A percentile compares a stretch with the other conserved stretches of the same genome.
Evolutionary conservation across 129 eudicot genomes (phyloP).

Genomic region (Smallanthus sonchifolius): DNA sequence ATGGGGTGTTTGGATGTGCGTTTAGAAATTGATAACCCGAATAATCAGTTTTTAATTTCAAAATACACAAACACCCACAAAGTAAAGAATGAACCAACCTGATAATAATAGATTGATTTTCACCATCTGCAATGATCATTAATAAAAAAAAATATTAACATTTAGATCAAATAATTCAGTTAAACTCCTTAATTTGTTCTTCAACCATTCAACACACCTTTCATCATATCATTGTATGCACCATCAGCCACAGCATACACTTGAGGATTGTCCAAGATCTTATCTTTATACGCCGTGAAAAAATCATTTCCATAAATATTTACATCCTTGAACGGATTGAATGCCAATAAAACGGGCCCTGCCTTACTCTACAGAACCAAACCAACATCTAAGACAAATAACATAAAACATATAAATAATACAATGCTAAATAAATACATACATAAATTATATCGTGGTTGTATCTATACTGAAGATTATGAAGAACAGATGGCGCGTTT

Average conservation of each 20-base stretch:
- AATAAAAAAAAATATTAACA: slow-evolving; percentile 10
- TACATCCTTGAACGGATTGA: slow-evolving; percentile 84
- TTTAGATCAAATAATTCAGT: not conserved
- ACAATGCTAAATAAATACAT: slow-evolving; percentile 18
- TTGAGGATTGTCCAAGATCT: slow-evolving; percentile 71
- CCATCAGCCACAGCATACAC: slow-evolving; percentile 76
- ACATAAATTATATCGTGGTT: slow-evolving; percentile 67
- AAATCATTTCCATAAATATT: slow-evolving; percentile 51
- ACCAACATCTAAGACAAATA: not conserved
- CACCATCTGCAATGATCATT: slow-evolving; percentile 56
- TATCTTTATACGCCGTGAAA: slow-evolving; percentile 62
- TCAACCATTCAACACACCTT: slow-evolving; percentile 36
- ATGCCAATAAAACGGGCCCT: slow-evolving; percentile 79
- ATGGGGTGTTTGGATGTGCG: not conserved
- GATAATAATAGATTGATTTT: slow-evolving; percentile 76
- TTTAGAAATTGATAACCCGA: not conserved
- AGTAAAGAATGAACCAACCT: slow-evolving; percentile 45
- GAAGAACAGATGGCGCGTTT: slow-evolving; percentile 91
- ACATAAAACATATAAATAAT: not conserved
- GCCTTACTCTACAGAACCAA: slow-evolving; percentile 67
- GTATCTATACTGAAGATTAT: slow-evolving; percentile 63
- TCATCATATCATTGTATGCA: slow-evolving; percentile 76
- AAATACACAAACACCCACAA: not conserved
- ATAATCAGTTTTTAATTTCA: not conserved
- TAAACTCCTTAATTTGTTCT: not conserved